Conservation (phyloP, 805 yeast genomes). For the Yarrowia porcina region DNA sequence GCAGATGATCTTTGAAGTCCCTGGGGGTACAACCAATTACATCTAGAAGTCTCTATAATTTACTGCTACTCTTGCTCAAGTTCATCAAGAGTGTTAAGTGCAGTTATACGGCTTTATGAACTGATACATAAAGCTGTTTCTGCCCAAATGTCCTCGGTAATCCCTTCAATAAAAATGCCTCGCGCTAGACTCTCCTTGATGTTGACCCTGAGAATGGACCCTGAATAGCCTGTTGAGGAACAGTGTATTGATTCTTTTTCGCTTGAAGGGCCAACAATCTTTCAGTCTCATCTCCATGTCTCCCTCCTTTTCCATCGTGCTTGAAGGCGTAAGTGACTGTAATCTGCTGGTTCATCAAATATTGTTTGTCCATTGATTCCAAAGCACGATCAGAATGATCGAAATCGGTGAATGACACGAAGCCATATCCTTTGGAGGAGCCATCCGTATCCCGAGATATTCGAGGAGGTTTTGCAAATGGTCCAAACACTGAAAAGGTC, state of each 20-base stretch:
- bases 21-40: too few species aligned
- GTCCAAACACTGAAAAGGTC: conserved; percentile 70
- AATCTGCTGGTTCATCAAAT: conserved; percentile 63
- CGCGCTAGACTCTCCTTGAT: too few species aligned
- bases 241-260: conserved; percentile 38
- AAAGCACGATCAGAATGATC: conserved; percentile 71
- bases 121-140: too few species aligned
- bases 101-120: too few species aligned
- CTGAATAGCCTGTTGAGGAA: conserved; percentile 12
- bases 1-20: too few species aligned
- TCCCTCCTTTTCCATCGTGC: conserved; percentile 51
- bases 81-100: too few species aligned
- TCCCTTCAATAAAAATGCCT: too few species aligned
- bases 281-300: conserved; percentile 80
- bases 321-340: conserved; percentile 69
- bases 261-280: conserved; percentile 67
- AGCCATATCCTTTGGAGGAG: conserved; percentile 60
- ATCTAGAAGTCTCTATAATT: too few species aligned
- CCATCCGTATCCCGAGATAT: conserved; percentile 52
- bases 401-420: conserved; percentile 61
- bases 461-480: conserved; percentile 48
- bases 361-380: conserved; percentile 61
- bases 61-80: too few species aligned
- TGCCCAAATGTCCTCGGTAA: too few species aligned
- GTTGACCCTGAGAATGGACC: too few species aligned